These are phyloP conservation scores for Rhamnella rubrinervis DNA, from an alignment of 331 rosid genomes.

Conservation along the genomic window DNA sequence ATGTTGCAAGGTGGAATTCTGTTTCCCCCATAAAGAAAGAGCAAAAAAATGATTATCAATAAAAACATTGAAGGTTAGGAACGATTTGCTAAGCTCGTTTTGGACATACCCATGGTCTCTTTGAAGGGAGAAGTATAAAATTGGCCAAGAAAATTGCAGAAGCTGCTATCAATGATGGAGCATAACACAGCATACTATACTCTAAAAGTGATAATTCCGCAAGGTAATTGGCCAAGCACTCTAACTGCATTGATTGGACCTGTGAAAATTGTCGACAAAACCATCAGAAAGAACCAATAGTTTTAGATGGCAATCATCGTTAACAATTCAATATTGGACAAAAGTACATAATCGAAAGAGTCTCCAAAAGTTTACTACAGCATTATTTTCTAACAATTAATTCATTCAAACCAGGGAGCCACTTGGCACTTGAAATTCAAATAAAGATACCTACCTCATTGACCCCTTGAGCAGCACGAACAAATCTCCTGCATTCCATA, in stretches of 20 bases:
- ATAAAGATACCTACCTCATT: slow-evolving; percentile 49
- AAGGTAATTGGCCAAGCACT: slow-evolving; percentile 81
- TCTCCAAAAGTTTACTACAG: neutral
- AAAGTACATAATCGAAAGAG: neutral
- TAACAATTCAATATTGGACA: neutral
- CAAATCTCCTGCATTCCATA: slow-evolving; percentile 59
- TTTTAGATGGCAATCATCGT: neutral
- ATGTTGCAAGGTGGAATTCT: slow-evolving; percentile 84
- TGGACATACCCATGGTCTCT: slow-evolving; percentile 84
- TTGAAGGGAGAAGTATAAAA: slow-evolving; percentile 58
- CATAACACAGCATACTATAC: slow-evolving; percentile 73
- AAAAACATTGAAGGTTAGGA: neutral
- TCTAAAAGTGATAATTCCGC: slow-evolving; percentile 88
- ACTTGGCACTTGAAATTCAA: neutral
- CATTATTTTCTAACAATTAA: neutral
- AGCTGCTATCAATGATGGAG: slow-evolving; percentile 84
- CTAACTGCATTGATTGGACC: slow-evolving; percentile 72
- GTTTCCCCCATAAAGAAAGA: slow-evolving; percentile 23
- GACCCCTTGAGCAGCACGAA: slow-evolving; percentile 86
- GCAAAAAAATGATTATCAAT: neutral
- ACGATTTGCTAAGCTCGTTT: neutral
- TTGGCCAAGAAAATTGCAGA: slow-evolving; percentile 87
- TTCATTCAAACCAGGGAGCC: neutral
- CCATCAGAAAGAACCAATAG: neutral
- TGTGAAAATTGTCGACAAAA: slow-evolving; percentile 13